Percentiles rank a stretch among this genome's conserved stretches.
These are phyloP conservation scores for Nannochloropsis gaditana DNA, from an alignment of 108 stramenopile genomes.

Conservation along the genomic window DNA sequence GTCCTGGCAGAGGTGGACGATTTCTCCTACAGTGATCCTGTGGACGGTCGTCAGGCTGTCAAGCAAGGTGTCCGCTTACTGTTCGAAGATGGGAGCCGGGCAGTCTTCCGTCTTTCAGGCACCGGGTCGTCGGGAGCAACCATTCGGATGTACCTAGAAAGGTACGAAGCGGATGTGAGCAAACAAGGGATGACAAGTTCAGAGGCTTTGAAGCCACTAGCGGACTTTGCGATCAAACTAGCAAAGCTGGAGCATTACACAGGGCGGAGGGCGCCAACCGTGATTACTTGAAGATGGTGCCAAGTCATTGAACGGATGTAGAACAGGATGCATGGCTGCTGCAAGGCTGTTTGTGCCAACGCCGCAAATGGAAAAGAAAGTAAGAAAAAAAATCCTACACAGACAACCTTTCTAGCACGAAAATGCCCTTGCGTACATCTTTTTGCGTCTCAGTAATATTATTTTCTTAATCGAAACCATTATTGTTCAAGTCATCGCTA, in stretches of 20 bases:
- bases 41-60: slow-evolving; percentile 36
- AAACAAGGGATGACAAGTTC: slow-evolving; percentile 64
- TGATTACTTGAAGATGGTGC: slow-evolving; percentile 74
- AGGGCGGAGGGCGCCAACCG: slow-evolving; percentile 90
- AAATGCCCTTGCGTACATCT: too few relatives aligned
- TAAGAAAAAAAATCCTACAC: too few relatives aligned
- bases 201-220: slow-evolving; percentile 65
- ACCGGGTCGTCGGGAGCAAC: slow-evolving; percentile 46
- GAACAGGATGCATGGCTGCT: too few relatives aligned
- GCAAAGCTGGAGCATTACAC: slow-evolving; percentile 77
- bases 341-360: too few relatives aligned
- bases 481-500: too few relatives aligned
- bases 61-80: slow-evolving; percentile 39
- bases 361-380: too few relatives aligned
- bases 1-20: slow-evolving; percentile 31
- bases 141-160: slow-evolving; percentile 78
- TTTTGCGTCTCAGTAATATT: too few relatives aligned
- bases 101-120: slow-evolving; percentile 47
- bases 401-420: too few relatives aligned
- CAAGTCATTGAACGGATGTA: too few relatives aligned
- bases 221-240: slow-evolving; percentile 74
- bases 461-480: too few relatives aligned
- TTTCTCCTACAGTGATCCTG: slow-evolving; percentile 48
- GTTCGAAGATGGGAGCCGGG: slow-evolving; percentile 35
- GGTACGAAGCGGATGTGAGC: slow-evolving; percentile 70